phyloP scores from a whole-genome alignment of 1,284 basidiomycete genomes.

The Puccinia polysora region DNA sequence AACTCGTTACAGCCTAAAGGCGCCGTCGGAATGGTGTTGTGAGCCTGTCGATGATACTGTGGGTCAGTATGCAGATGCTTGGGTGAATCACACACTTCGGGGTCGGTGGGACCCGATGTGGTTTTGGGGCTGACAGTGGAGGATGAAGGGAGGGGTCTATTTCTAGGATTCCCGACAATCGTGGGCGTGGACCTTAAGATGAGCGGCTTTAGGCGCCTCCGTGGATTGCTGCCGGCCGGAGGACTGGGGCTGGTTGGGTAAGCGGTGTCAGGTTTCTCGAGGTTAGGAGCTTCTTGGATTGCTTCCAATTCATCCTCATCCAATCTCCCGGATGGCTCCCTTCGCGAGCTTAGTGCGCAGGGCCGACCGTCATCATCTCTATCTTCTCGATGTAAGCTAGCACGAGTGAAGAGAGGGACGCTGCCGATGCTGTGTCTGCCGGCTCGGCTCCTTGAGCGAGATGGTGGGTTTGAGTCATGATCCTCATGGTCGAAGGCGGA shows the following conservation, averaged over 20 bases:
- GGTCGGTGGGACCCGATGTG: not conserved
- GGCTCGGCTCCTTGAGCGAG: not conserved
- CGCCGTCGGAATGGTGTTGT: no score
- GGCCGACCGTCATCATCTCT: not conserved
- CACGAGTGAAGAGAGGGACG: slow-evolving; percentile 13
- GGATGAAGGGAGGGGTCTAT: not conserved
- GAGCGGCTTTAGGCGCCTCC: slow-evolving; percentile 10
- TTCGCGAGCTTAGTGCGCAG: not conserved
- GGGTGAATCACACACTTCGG: slow-evolving; percentile 8
- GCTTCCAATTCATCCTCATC: slow-evolving; percentile 6
- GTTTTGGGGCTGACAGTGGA: no score
- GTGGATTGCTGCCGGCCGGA: not conserved
- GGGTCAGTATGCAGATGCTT: no score
- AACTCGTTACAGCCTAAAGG: no score
- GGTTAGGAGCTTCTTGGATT: not conserved
- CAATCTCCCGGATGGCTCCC: not conserved
- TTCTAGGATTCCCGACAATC: not conserved
- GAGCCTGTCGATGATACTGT: no score
- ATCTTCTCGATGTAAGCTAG: not conserved
- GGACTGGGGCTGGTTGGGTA: not conserved
- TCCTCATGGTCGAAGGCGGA: no score
- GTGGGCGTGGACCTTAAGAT: not conserved
- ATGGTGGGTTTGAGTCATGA: not conserved
- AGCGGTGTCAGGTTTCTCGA: not conserved
- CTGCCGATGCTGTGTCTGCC: not conserved